Evolutionary conservation across 2,329 filamentous ascomycete species (phyloP), one percentile per base, ranked within the genome.

Genomic region (Calonectria crousiana): DNA sequence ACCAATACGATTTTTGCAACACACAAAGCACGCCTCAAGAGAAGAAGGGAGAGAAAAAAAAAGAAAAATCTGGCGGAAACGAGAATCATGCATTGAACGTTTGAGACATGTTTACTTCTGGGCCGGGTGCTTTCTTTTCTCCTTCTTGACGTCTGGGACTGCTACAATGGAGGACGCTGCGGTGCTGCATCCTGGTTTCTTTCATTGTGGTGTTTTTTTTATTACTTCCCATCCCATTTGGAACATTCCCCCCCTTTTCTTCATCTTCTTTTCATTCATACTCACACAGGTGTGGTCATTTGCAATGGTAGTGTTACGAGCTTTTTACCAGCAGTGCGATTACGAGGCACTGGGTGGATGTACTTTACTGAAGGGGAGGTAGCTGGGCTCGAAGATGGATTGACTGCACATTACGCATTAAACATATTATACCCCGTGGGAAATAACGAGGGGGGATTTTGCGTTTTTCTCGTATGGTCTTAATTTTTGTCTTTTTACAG

Each of bases 401-500:
- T 23, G 8, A 41, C 56, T 41, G 41, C 56, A 13, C n/a, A 58
- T 36, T 36, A 28, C 23, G 23, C 34, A 36, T 56, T 23, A 32
- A 53, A 36, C 49, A 66, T 53, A 38, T n/a, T 36, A 65, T 71
- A 65, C 49, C 68, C 58, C 8, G 14, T n/a, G 34, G 52, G 51
- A 65, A 65, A 28, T 62, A 64, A 34, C 53, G 14, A 41, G 41
- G 32, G 14, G 14, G 38, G n/a, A 23, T 32, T 30, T 41, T 38
- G 34, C 23, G 16, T 52, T 30, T 20, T 20, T 28, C n/a, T 41
- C 56, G 20, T 53, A 9, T 9, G 18, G 26, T 56, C 41, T 51
- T 23, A 9, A 18, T 23, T n/a, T 16, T 34, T n/a, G 3, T 4
- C 28, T 28, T 41, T 62, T 41, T 41, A 16, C 34, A 38, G 23